These are phyloP conservation scores for Podospora comata DNA, from an alignment of 495 filamentous ascomycete species.

Conservation along the genomic window DNA sequence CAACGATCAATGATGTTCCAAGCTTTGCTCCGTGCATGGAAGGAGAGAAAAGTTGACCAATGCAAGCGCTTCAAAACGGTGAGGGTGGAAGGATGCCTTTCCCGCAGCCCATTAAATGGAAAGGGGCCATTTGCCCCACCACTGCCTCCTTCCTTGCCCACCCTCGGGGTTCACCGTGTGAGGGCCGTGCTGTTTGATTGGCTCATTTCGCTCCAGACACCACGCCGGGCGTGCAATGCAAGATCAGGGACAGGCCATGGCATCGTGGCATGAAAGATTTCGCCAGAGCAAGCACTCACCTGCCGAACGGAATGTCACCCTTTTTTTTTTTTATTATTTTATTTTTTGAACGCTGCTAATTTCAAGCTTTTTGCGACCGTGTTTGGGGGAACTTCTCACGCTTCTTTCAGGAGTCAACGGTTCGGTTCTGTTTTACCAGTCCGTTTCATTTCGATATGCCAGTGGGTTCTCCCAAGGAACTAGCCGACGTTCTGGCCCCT, in stretches of 20 bases:
- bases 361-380: not conserved
- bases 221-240: slow-evolving; percentile 13
- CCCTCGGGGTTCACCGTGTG: slow-evolving; percentile 16
- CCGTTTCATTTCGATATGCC: not conserved
- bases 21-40: slow-evolving; percentile 12
- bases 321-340: not conserved
- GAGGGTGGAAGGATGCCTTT: slow-evolving; percentile 21
- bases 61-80: slow-evolving; percentile 23
- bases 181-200: not conserved
- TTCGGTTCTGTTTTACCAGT: not conserved
- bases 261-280: not conserved
- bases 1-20: slow-evolving; percentile 13
- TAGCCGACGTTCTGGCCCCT: not conserved
- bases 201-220: not conserved
- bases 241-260: slow-evolving; percentile 2
- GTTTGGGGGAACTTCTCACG: not conserved
- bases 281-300: slow-evolving; percentile 2
- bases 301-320: slow-evolving; percentile 7
- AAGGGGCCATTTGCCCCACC: slow-evolving; percentile 11
- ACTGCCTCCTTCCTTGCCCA: not conserved
- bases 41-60: slow-evolving; percentile 18
- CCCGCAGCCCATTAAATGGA: slow-evolving; percentile 24
- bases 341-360: slow-evolving; percentile 5
- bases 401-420: not conserved
- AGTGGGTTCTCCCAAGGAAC: not conserved